Conservation (phyloP, 257 asterid species). For the Solanum chmielewskii region DNA sequence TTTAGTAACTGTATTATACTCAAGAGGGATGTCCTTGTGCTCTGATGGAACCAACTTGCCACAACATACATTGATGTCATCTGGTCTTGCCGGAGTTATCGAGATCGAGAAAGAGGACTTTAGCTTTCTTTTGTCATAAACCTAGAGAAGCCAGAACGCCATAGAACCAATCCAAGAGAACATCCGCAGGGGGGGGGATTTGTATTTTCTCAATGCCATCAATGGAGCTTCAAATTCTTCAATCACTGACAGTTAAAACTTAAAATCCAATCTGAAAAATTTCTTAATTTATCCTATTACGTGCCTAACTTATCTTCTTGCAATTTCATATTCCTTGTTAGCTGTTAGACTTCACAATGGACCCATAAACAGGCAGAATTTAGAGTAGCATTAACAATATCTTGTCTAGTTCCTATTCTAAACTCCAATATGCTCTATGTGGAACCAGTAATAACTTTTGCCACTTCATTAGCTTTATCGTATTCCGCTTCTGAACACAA, state of each 20-base stretch:
- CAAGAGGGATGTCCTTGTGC: constrained; percentile 44
- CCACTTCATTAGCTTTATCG: constrained; percentile 46
- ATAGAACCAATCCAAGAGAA: constrained; percentile 66
- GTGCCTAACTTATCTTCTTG: background rate
- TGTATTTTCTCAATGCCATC: background rate
- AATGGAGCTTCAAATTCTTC: background rate
- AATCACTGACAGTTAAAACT: background rate
- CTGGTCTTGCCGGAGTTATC: constrained; percentile 71
- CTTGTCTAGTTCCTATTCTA: background rate
- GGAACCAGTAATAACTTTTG: constrained; percentile 27
- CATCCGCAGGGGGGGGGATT: background rate
- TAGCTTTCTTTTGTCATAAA: constrained; percentile 69
- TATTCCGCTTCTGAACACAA: constrained; percentile 59
- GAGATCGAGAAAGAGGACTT: constrained; percentile 69
- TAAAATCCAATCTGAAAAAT: background rate
- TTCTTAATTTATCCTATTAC: background rate
- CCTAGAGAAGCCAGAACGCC: constrained; percentile 67
- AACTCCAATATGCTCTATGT: constrained; percentile 7
- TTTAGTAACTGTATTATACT: constrained; percentile 46
- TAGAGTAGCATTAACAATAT: background rate
- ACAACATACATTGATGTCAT: constrained; percentile 64
- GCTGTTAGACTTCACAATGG: background rate
- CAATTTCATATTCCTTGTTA: background rate
- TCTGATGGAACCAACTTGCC: constrained; percentile 45
- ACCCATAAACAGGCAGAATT: background rate